Base-by-base conservation (phyloP, 163 green algal species). In the Chlamydomonas reinhardtii region DNA sequence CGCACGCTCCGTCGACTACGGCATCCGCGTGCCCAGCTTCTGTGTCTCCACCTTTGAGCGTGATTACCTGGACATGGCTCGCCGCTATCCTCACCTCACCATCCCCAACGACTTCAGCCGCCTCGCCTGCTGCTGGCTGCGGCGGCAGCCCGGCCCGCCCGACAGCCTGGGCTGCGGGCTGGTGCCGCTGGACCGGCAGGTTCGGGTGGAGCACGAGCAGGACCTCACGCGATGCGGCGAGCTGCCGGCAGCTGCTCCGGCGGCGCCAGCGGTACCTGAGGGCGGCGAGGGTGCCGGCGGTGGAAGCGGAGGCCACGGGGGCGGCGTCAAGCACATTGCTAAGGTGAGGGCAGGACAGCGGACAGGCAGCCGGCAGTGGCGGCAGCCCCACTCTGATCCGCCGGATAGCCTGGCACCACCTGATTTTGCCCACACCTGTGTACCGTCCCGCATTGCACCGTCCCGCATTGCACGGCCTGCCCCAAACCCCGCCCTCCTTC, bases 91-190 rank as follows among this genome's bases (percentile, higher is more conserved):
- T 0, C 71, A 90, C 35, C 83, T 91, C 17, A 54, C 43, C 24
- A 32, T 91, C 59, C 80, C 88, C 15, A n/a, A 37, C 6, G 88
- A 91, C 85, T 90, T 91, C 35, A 74, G 48, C 56, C 54, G 73
- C 39, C 43, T 87, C 9, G 61, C 84, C 52, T 70, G 52, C 74
- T 81, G 35, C 43, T 89, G 74, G 70, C 35, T 68, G 74, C 32
- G 61, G 0, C 74, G 64, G 6, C 73, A 59, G 43, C 62, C 56
- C 14, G 82, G 82, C 39, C 70, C 85, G 17, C 34, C 54, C 11
- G 85, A 90, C 85, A 69, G 64, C 64, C 70, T 90, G 52, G 85
- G 85, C 52, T 25, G 37, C 59, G 56, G 85, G 56, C 35, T 86
- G 66, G 65, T 90, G 65, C 76, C 76, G 56, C 71, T 90, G 76